Percentiles rank a stretch among this genome's conserved stretches.
These are phyloP conservation scores for Clohesyomyces aquaticus DNA, from an alignment of 495 filamentous ascomycete species.

Conservation along the genomic window DNA sequence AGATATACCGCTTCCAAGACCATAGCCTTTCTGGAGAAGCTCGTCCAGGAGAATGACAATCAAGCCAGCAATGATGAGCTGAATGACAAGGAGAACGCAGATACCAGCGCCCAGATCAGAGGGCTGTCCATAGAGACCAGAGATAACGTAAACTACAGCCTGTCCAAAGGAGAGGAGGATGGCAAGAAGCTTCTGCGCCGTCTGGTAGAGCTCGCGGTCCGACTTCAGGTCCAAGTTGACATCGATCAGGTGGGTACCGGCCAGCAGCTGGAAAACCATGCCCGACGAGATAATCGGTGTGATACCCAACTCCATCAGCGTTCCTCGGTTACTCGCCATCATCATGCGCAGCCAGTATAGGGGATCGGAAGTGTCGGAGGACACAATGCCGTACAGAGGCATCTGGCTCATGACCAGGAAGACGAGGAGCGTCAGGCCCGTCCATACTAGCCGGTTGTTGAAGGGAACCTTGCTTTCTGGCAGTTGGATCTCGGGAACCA, in stretches of 20 bases:
- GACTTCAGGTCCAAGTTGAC: constrained; percentile 93
- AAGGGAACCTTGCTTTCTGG: constrained; percentile 96
- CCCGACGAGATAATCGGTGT: constrained; percentile 99
- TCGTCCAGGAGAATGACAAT: constrained; percentile 99
- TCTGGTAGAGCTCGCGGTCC: constrained; percentile 99
- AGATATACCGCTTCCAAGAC: constrained; percentile 96
- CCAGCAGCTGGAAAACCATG: constrained; percentile 99
- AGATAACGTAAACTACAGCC: constrained; percentile 94
- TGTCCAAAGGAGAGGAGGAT: constrained; percentile 97
- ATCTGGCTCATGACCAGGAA: constrained; percentile 99
- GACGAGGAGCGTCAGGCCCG: constrained; percentile 91
- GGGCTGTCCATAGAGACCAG: constrained; percentile 95
- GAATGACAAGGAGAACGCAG: constrained; percentile 94
- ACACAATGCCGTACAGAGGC: constrained; percentile 61
- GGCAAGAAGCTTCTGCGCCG: constrained; percentile 98
- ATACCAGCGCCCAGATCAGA: constrained; percentile 96
- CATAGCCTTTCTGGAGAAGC: constrained; percentile 98
- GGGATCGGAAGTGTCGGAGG: constrained; percentile 84
- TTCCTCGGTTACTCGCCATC: constrained; percentile 98
- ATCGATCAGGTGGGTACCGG: constrained; percentile 99
- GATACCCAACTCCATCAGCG: constrained; percentile 98
- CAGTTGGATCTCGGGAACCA: constrained; percentile 97
- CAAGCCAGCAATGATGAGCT: constrained; percentile 93
- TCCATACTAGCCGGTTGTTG: constrained; percentile 99
- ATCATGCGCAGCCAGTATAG: constrained; percentile 99